phyloP scores from a whole-genome alignment of 805 yeast species.

The Suhomyces prunicola region DNA sequence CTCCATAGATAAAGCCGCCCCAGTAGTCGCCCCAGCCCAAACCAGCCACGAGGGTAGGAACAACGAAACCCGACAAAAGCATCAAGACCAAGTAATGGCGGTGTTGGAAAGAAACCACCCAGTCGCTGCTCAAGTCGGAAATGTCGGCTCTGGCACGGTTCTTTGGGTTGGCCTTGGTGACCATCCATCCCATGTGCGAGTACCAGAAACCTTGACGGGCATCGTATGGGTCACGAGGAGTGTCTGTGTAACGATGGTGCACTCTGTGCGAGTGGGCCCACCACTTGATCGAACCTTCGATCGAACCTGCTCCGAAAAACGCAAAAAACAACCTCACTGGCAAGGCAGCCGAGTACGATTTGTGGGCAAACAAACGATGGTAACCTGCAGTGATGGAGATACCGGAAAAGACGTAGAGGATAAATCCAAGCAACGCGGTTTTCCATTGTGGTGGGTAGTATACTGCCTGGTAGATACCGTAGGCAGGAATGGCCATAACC shows the following conservation, averaged over 20 bases:
- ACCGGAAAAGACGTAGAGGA: slow-evolving; percentile 60
- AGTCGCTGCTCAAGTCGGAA: slow-evolving; percentile 70
- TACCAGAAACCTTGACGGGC: slow-evolving; percentile 83
- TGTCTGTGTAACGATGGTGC: slow-evolving; percentile 85
- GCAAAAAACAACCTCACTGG: slow-evolving; percentile 67
- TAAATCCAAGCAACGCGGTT: slow-evolving; percentile 52
- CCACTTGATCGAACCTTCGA: slow-evolving; percentile 86
- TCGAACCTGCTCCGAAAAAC: slow-evolving; percentile 76
- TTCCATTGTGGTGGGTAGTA: slow-evolving; percentile 48
- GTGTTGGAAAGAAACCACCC: slow-evolving; percentile 79
- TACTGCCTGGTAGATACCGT: slow-evolving; percentile 48
- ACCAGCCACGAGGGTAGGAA: slow-evolving; percentile 52
- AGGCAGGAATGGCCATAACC: slow-evolving; percentile 57
- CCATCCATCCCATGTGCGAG: slow-evolving; percentile 86
- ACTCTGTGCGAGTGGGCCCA: slow-evolving; percentile 85
- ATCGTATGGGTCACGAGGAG: slow-evolving; percentile 79
- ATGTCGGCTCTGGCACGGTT: slow-evolving; percentile 80
- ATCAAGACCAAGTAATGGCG: slow-evolving; percentile 66
- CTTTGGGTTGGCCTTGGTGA: slow-evolving; percentile 75
- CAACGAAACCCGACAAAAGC: slow-evolving; percentile 56
- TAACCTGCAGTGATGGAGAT: slow-evolving; percentile 81
- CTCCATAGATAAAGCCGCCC: slow-evolving; percentile 80
- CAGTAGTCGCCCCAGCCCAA: slow-evolving; percentile 31
- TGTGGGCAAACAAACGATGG: slow-evolving; percentile 78
- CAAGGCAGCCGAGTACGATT: slow-evolving; percentile 60